Conservation (phyloP, 768 basidiomycete genomes). For the Filobasidium wieringae region DNA sequence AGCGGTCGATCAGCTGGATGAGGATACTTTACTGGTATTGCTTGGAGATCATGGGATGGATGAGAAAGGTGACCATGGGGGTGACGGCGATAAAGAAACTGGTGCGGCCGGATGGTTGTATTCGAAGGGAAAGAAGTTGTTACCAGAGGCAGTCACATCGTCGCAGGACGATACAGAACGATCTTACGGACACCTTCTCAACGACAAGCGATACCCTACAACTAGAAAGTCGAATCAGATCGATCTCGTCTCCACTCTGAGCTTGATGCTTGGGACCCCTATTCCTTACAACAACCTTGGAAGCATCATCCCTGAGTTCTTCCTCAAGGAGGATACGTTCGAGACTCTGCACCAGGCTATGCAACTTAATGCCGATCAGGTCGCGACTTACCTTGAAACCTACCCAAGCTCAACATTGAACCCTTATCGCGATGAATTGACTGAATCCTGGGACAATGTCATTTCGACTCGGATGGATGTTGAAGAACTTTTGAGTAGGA, state of each 20-base stretch:
- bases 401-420: conserved; percentile 46
- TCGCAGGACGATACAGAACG: background rate
- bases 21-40: conserved; percentile 80
- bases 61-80: conserved; percentile 83
- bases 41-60: conserved; percentile 99
- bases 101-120: conserved; percentile 84
- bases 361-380: conserved; percentile 59
- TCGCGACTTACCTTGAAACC: conserved; percentile 60
- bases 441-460: background rate
- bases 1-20: conserved; percentile 57
- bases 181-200: background rate
- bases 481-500: conserved; percentile 12
- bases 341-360: conserved; percentile 51
- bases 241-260: conserved; percentile 76
- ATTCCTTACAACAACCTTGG: conserved; percentile 96
- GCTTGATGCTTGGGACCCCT: conserved; percentile 78
- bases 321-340: conserved; percentile 43
- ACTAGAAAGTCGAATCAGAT: conserved; percentile 70
- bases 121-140: conserved; percentile 50
- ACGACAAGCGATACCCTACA: background rate
- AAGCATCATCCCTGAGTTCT: conserved; percentile 78
- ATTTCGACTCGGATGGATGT: conserved; percentile 16
- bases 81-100: conserved; percentile 74
- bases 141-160: background rate
- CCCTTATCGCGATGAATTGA: conserved; percentile 17